Evolutionary conservation across 345 rosid species (phyloP).

Genomic region (Salix koriyanagi): DNA sequence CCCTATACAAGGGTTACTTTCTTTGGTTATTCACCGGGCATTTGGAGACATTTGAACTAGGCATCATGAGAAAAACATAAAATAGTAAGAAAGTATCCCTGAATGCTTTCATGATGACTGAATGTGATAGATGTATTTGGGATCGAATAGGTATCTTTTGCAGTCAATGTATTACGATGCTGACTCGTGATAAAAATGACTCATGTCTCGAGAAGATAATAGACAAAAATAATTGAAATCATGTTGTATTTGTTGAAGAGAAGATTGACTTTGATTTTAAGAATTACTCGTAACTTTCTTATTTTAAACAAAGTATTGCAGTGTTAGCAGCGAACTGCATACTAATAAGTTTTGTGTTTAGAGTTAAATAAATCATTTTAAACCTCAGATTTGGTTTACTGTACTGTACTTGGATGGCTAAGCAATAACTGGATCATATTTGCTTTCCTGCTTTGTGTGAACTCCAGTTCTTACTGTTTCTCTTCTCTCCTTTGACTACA

Average conservation of each 20-base stretch:
- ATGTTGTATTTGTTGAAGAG: too few species aligned
- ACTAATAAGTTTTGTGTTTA: too few species aligned
- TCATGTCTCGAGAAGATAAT: too few species aligned
- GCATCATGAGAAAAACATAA: background rate
- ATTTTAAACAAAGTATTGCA: too few species aligned
- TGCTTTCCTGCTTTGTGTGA: background rate
- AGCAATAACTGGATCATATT: background rate
- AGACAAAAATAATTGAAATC: too few species aligned
- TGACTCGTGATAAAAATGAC: too few species aligned
- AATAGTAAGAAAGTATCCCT: background rate
- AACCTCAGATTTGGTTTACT: background rate
- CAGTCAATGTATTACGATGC: background rate
- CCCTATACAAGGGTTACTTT: background rate
- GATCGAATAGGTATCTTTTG: background rate
- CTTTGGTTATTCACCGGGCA: background rate
- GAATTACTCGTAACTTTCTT: too few species aligned
- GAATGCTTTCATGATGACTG: background rate
- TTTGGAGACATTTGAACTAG: background rate
- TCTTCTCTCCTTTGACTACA: background rate
- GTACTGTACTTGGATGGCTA: background rate
- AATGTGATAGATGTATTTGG: background rate
- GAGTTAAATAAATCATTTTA: background rate
- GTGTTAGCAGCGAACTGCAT: too few species aligned
- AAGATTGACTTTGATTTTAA: too few species aligned
- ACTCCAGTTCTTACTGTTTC: background rate